Base-by-base conservation (phyloP, 805 yeast genomes). In the Peterozyma xylosa region DNA sequence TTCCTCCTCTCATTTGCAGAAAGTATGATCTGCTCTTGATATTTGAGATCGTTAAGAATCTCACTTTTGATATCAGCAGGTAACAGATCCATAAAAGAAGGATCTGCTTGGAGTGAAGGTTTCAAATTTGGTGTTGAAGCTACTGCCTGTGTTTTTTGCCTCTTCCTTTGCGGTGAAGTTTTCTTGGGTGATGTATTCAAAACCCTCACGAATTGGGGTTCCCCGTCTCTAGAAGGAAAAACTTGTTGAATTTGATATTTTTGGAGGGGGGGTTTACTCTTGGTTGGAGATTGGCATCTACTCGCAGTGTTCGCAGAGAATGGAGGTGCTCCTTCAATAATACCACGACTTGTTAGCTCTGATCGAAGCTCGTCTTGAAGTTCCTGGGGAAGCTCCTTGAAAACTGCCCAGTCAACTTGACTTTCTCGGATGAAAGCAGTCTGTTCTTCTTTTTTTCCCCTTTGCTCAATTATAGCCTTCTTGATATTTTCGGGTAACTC, bases 351-450 rank as follows among this genome's bases (percentile, higher is more conserved):
- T 7, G 64, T 51, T 30, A 82, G 54, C 48, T 83, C 87, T 3
- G 58, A 56, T 47, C 63, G 67, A 1, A 89, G 55, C 52, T 89
- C 96, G 1, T 60, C 50, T 50, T 78, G 78, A 4, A 89, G 76
- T 18, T 80, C 83, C 2, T 59, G 52, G 0, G 96, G 96, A 9
- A 89, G 60, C 39, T 71, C 74, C 11, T 72, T 66, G 53, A 86
- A 76, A 1, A 84, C 86, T 2, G 72, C 76, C 72, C 79, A 68
- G 53, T 87, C 88, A 33, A 82, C 68, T n/a, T 73, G 35, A 17
- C 34, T 18, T 32, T 15, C 35, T 30, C 37, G 30, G n/a, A 27
- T 35, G 30, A 11, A 16, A n/a, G 17, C 17, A 14, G 42, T 45
- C 18, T 37, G 44, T 51, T 49, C 50, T 44, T 42, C 3, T 46